Evolutionary conservation across 495 filamentous ascomycete species (phyloP), one percentile per base, ranked within the genome.

Genomic region (Astrothelium macrocarpum): DNA sequence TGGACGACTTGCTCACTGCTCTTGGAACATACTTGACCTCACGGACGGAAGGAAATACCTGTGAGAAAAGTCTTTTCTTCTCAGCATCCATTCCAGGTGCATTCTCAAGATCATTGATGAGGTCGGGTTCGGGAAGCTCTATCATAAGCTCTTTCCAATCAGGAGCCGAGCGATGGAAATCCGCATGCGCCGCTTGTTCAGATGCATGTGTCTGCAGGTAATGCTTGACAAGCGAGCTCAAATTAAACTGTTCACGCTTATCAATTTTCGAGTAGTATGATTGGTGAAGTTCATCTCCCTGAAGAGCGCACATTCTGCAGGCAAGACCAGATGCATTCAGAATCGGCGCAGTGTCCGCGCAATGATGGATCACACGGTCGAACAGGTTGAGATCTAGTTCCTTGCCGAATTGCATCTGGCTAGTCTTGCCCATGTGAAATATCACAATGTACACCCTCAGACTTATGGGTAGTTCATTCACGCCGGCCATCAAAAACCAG

Each of bases 101-200:
- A 62, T 76, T 68, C 9, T 76, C 69, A 18, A 87, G 70, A 10
- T 75, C 75, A 11, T 75, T 71, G 45, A 90, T 74, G 10, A 78
- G 63, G 14, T 75, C 67, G 20, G 75, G 62, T 66, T 84, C 81
- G 1, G 87, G 85, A 28, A 88, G 77, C 65, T 87, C 78, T 60
- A 91, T 81, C 88, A 91, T 90, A 62, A 90, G 79, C 53, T 74
- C 71, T 59, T 77, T 80, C 88, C 88, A 91, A 72, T 90, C 81
- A 18, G 79, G 71, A 16, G 69, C 62, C 59, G 71, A 63, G 29
- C 63, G 36, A 28, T 66, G 28, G 66, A 65, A 61, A 39, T 63
- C 20, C 62, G 61, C 28, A 62, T 63, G 20, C 70, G 71, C 62
- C 25, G 71, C 65, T 43, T 68, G 63, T 65, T 63, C 67, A 74